Percentiles rank a stretch among this genome's conserved stretches.
phyloP scores from a whole-genome alignment of 1,284 basidiomycete species.

The Irpex sp. region DNA sequence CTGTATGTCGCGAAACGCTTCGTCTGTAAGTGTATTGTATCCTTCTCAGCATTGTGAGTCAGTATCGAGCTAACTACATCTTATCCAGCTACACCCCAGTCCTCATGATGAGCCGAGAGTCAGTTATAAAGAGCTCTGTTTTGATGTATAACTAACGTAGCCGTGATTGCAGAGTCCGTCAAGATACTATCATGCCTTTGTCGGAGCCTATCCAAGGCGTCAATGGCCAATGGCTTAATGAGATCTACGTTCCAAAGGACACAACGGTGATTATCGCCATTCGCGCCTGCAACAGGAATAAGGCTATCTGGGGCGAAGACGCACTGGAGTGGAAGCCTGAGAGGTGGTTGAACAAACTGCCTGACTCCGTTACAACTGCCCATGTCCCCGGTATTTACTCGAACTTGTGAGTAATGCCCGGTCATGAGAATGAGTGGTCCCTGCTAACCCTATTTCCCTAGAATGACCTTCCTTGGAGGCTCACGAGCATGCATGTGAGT shows the following conservation, averaged over 20 bases:
- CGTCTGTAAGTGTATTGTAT: constrained; percentile 14
- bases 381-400: constrained; percentile 14
- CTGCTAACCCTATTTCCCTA: neutral
- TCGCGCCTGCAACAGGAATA: constrained; percentile 39
- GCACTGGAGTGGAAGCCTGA: constrained; percentile 19
- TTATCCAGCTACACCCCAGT: constrained; percentile 5
- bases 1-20: constrained; percentile 19
- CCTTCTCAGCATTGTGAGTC: neutral
- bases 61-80: neutral
- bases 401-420: constrained; percentile 7
- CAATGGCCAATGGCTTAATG: constrained; percentile 31
- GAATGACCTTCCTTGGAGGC: constrained; percentile 14
- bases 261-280: constrained; percentile 35
- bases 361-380: constrained; percentile 13
- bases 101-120: constrained; percentile 8
- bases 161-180: constrained; percentile 7
- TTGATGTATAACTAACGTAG: no score
- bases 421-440: neutral
- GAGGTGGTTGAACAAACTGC: constrained; percentile 16
- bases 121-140: neutral
- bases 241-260: constrained; percentile 41
- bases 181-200: constrained; percentile 52
- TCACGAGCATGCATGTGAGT: constrained; percentile 13
- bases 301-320: constrained; percentile 37
- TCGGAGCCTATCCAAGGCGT: constrained; percentile 33